These are phyloP conservation scores for Sclerospora graminicola DNA, from an alignment of 352 stramenopile genomes.

Conservation along the genomic window DNA sequence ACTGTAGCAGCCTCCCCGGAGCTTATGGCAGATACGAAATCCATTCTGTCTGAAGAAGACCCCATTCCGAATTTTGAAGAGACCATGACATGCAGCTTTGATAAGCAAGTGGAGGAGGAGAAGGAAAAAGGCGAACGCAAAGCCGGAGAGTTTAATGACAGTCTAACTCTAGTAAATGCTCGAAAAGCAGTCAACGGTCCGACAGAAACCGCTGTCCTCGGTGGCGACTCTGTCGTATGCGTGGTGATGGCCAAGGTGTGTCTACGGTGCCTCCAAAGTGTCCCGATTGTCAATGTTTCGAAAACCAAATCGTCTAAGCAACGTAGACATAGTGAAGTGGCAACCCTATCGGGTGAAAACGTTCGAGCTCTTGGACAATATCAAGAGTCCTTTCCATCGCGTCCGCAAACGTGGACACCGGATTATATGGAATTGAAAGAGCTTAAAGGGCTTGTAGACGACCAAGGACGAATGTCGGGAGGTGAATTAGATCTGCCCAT, in stretches of 20 bases:
- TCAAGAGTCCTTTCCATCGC: constrained; percentile 2
- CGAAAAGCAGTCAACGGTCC: constrained; percentile 15
- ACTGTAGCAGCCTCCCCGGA: constrained; percentile 12
- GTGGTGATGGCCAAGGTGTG: constrained; percentile 57
- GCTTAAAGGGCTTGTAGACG: constrained; percentile 17
- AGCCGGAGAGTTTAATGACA: constrained; percentile 11
- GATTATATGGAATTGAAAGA: constrained; percentile 16
- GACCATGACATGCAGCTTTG: constrained; percentile 24
- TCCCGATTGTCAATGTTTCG: constrained; percentile 22
- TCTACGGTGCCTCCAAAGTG: constrained; percentile 40
- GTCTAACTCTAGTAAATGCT: constrained; percentile 19
- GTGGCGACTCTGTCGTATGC: constrained; percentile 16
- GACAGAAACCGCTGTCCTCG: constrained; percentile 15
- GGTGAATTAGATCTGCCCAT: constrained; percentile 23
- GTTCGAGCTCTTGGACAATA: constrained; percentile 1
- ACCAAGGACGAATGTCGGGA: background rate
- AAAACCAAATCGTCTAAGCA: constrained; percentile 19
- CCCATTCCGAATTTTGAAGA: constrained; percentile 14
- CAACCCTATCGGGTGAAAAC: background rate
- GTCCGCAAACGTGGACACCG: constrained; percentile 19
- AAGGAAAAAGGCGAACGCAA: no score
- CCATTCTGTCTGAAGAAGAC: no score
- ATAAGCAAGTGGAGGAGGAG: constrained; percentile 14
- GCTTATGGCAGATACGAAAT: constrained; percentile 1
- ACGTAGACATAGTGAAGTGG: constrained; percentile 17